Conservation (phyloP, 2,329 filamentous ascomycete genomes). For the Xylaria polymorpha region DNA sequence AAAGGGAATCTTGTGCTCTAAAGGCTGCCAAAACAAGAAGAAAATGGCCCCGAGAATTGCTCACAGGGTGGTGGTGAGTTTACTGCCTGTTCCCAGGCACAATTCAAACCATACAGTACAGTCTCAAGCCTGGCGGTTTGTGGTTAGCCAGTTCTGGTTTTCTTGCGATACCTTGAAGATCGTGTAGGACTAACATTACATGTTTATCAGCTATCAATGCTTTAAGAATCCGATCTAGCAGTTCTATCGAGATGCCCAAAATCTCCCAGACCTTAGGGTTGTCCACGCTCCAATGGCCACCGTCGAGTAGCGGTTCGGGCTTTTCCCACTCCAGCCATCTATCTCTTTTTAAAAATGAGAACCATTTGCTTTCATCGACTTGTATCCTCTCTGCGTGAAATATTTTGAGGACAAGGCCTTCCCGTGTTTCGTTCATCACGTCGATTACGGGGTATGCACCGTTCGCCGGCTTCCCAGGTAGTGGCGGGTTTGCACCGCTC, state of each 20-base stretch:
- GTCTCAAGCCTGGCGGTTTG: constrained; percentile 21
- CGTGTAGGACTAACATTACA: constrained; percentile 13
- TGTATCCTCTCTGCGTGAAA: constrained; percentile 24
- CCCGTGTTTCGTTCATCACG: background rate
- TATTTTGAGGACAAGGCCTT: background rate
- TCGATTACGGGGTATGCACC: background rate
- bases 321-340: constrained; percentile 17
- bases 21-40: too few species aligned
- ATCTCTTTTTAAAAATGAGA: constrained; percentile 19
- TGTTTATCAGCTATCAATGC: constrained; percentile 25
- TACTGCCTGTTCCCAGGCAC: background rate
- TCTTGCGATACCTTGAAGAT: background rate
- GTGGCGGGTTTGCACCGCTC: too few species aligned
- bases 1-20: too few species aligned
- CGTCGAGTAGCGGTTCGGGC: background rate
- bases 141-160: background rate
- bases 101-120: constrained; percentile 17
- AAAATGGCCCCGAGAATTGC: too few species aligned
- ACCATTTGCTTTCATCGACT: constrained; percentile 29
- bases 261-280: constrained; percentile 25
- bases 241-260: constrained; percentile 21
- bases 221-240: constrained; percentile 23
- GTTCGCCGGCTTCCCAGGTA: too few species aligned
- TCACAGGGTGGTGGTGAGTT: background rate
- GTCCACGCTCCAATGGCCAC: constrained; percentile 28